phyloP scores from a whole-genome alignment of 2,329 filamentous ascomycete species.

The Alternaria solani region DNA sequence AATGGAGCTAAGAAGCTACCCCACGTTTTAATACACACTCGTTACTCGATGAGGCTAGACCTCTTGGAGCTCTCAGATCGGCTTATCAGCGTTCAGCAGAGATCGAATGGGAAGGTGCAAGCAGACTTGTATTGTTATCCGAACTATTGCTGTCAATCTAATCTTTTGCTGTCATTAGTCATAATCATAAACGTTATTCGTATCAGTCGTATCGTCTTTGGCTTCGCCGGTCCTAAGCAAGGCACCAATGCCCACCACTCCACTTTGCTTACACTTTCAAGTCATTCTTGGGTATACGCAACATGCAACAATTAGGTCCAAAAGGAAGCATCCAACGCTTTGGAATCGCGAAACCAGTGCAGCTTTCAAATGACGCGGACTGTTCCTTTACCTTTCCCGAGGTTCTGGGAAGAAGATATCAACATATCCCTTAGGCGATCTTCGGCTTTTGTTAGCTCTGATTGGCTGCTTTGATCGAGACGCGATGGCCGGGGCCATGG shows the following conservation, averaged over 20 bases:
- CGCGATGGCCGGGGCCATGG: conserved; percentile 42
- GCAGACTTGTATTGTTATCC: background rate
- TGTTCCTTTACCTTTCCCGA: conserved; percentile 40
- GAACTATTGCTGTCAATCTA: background rate
- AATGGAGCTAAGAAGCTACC: conserved; percentile 2
- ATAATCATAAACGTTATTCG: conserved; percentile 7
- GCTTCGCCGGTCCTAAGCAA: background rate
- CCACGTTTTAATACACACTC: conserved; percentile 6
- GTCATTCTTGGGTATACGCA: background rate
- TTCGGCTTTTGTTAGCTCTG: conserved; percentile 44
- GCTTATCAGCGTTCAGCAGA: background rate
- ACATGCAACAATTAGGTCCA: background rate
- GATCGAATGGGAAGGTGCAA: background rate
- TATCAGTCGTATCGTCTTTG: background rate
- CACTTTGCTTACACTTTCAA: background rate
- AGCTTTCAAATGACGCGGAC: conserved; percentile 29
- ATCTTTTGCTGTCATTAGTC: conserved; percentile 1
- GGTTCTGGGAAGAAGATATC: conserved; percentile 31
- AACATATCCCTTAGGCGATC: conserved; percentile 44
- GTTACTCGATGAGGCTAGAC: background rate
- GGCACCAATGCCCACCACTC: background rate
- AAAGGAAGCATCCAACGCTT: background rate
- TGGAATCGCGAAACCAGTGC: background rate
- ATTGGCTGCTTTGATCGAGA: conserved; percentile 22
- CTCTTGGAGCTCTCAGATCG: background rate